Evolutionary conservation across 2,329 filamentous ascomycete genomes (phyloP).

Genomic region (Botrytis fabae): DNA sequence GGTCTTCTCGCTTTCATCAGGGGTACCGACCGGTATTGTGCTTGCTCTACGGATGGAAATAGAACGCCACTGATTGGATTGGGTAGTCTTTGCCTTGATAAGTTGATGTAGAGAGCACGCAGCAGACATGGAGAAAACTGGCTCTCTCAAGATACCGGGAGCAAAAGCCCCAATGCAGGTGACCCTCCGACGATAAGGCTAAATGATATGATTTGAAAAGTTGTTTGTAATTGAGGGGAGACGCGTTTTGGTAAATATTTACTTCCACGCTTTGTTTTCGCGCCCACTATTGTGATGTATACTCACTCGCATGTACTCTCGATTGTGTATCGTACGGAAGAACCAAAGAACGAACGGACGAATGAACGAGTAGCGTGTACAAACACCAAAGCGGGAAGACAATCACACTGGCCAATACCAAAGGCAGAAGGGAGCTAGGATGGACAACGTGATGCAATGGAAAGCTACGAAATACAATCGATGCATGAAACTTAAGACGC

Average conservation of each 20-base stretch:
- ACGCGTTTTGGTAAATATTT: constrained; percentile 24
- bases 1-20: background rate
- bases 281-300: background rate
- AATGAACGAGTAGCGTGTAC: background rate
- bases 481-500: constrained; percentile 20
- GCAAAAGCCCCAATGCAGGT: background rate
- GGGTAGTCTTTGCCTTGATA: background rate
- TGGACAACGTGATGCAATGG: constrained; percentile 5
- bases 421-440: constrained; percentile 1
- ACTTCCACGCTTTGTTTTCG: constrained; percentile 17
- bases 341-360: background rate
- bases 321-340: background rate
- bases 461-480: background rate
- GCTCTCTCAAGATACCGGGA: background rate
- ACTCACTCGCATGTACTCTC: background rate
- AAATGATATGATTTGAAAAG: background rate
- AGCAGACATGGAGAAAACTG: background rate
- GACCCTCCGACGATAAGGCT: background rate
- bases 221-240: constrained; percentile 7
- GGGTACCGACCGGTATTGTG: constrained; percentile 4
- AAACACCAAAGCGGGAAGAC: constrained; percentile 8
- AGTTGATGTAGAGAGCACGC: background rate
- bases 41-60: background rate
- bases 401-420: background rate
- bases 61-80: background rate